Conservation (phyloP, 768 basidiomycete species). For the Russula griseocarnosa region DNA sequence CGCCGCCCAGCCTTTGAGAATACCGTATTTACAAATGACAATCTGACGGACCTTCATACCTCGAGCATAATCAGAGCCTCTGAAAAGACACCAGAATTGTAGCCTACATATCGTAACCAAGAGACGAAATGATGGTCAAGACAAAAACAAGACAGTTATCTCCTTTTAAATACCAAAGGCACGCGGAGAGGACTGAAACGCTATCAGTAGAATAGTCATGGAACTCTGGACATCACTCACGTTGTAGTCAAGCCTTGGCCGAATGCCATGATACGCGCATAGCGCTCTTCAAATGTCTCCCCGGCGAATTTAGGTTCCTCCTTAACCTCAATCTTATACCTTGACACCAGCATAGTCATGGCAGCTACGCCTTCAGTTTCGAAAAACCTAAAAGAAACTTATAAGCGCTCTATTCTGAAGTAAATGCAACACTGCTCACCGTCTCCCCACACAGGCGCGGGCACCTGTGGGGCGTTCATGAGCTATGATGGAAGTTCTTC, state of each 20-base stretch:
- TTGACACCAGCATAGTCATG: constrained; percentile 43
- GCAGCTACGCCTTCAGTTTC: constrained; percentile 49
- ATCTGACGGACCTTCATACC: too few relatives aligned
- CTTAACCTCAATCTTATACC: constrained; percentile 46
- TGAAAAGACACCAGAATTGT: too few relatives aligned
- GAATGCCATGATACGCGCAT: constrained; percentile 27
- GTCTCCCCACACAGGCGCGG: background rate
- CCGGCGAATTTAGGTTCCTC: constrained; percentile 46
- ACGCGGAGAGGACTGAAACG: constrained; percentile 23
- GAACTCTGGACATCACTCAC: constrained; percentile 2
- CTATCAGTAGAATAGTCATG: too few relatives aligned
- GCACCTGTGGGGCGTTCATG: background rate
- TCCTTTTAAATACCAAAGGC: constrained; percentile 28
- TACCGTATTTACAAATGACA: too few relatives aligned
- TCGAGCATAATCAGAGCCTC: too few relatives aligned
- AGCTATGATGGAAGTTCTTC: background rate
- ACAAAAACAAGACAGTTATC: too few relatives aligned
- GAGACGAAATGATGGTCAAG: too few relatives aligned
- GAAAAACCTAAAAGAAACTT: constrained; percentile 30
- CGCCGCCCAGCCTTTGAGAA: too few relatives aligned
- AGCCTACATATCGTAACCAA: too few relatives aligned
- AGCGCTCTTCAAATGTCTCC: constrained; percentile 45
- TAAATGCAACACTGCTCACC: background rate
- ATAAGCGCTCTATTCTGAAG: too few relatives aligned
- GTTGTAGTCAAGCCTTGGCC: constrained; percentile 5